Base-by-base conservation (phyloP, 2,329 filamentous ascomycete genomes). In the Sporothrix humicola region DNA sequence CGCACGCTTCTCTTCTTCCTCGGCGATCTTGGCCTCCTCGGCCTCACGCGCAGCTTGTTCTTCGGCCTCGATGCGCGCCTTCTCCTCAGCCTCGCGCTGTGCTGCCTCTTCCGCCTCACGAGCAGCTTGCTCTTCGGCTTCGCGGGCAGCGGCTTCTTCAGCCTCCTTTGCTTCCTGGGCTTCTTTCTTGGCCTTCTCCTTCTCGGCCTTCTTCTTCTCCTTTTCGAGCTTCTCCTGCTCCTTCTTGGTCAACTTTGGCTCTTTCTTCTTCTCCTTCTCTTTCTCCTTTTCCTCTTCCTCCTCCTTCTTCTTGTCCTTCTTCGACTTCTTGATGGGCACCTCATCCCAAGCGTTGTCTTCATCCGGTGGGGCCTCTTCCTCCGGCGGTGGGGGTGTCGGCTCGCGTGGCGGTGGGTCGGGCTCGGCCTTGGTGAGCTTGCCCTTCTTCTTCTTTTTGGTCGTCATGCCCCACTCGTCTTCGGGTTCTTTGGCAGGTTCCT, bases 211-310 rank as follows among this genome's bases (percentile, higher is more conserved):
- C 74, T 78, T 78, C 76, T 80, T 80, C 61, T 81, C 78, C 72
- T 82, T 85, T 71, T 87, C 85, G 26, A 86, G 84, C 77, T 86
- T 86, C 77, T 85, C 84, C 20, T 84, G 82, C 77, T 87, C 86
- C 74, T 85, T 87, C 76, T 85, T 85, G 78, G 79, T 84, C 58
- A 87, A 79, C 78, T 84, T 87, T 9, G 81, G 80, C 71, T 83
- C 82, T 74, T 85, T 82, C 48, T 83, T 80, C 61, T 82, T 81
- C 31, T 78, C 75, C 76, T 82, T 79, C 48, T 79, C 75, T 42
- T 76, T 76, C 9, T 76, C 74, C n/a, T 63, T 77, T 56, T 76
- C 77, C 37, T 77, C 77, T 26, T 79, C 77, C 68, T 78, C 80
- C n/a, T 81, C 79, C 75, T 82, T 85, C 73, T 85, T 73, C 59